A percentile compares a stretch with the other conserved stretches of the same genome.
phyloP scores from a whole-genome alignment of 345 rosid species.

The Brassica nigra region DNA sequence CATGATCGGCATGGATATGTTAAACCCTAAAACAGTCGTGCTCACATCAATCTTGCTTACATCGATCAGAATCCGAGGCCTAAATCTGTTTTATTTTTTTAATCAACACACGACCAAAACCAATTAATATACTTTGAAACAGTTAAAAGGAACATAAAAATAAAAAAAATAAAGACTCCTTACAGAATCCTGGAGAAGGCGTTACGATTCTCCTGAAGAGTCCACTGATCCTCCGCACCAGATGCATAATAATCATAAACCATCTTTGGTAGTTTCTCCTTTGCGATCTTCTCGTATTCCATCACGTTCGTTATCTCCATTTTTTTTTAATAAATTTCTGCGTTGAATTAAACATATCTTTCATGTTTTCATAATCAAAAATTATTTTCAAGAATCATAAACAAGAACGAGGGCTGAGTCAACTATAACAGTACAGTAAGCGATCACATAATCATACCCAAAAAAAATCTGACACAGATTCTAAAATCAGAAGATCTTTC shows the following conservation, averaged over 20 bases:
- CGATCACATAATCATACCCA: slow-evolving; percentile 1
- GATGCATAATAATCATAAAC: slow-evolving; percentile 89
- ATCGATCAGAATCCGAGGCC: slow-evolving; percentile 88
- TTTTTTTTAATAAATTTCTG: background rate
- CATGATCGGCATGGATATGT: slow-evolving; percentile 95
- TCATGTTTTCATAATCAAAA: background rate
- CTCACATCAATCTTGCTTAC: slow-evolving; percentile 80
- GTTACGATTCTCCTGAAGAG: slow-evolving; percentile 74
- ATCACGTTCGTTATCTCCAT: slow-evolving; percentile 81
- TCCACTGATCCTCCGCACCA: slow-evolving; percentile 98
- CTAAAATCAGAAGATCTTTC: slow-evolving; percentile 1
- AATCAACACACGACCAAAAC: background rate
- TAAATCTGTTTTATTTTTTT: slow-evolving; percentile 52
- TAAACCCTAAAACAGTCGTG: slow-evolving; percentile 79
- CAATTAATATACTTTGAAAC: background rate
- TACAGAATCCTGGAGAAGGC: slow-evolving; percentile 91
- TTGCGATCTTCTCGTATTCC: slow-evolving; percentile 88
- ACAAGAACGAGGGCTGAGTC: slow-evolving; percentile 5
- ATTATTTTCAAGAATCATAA: slow-evolving; percentile 1
- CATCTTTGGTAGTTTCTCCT: slow-evolving; percentile 90
- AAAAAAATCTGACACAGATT: background rate
- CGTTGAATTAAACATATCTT: background rate
- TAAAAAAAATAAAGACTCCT: slow-evolving; percentile 1
- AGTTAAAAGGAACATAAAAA: background rate
- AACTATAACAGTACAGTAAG: background rate